Conservation (phyloP, 805 yeast genomes). For the Brettanomyces sp. region DNA sequence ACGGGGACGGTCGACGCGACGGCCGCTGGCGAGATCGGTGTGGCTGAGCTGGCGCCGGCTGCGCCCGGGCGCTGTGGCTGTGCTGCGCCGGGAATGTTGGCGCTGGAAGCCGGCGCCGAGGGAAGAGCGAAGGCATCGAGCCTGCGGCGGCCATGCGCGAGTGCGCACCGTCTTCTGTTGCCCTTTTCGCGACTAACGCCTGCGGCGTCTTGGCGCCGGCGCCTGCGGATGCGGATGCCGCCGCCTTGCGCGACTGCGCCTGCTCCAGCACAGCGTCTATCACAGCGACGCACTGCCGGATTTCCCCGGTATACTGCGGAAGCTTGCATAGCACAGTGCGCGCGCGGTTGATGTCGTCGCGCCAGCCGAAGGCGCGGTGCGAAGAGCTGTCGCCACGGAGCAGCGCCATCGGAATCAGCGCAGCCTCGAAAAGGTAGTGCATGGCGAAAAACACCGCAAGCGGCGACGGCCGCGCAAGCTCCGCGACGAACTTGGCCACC, state of each 20-base stretch:
- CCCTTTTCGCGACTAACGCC: not conserved
- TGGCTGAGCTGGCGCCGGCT: too few species aligned
- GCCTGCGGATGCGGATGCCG: not conserved
- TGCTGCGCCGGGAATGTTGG: too few species aligned
- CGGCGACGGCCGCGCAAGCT: slow-evolving; percentile 24
- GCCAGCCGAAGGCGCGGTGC: slow-evolving; percentile 35
- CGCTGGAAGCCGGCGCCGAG: too few species aligned
- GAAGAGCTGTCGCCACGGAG: slow-evolving; percentile 41
- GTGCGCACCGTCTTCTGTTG: not conserved
- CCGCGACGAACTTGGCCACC: slow-evolving; percentile 28
- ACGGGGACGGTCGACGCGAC: not conserved
- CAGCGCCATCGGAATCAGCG: slow-evolving; percentile 47
- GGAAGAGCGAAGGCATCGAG: not conserved
- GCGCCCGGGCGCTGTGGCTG: too few species aligned
- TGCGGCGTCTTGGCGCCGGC: not conserved
- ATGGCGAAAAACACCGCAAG: slow-evolving; percentile 56
- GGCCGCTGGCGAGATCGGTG: too few species aligned
- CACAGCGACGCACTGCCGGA: not conserved
- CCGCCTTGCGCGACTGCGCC: not conserved
- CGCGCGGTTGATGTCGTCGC: slow-evolving; percentile 32
- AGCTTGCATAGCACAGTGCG: slow-evolving; percentile 13
- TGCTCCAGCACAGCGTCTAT: not conserved
- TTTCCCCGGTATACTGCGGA: not conserved
- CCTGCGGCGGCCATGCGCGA: not conserved
- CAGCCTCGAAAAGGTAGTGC: slow-evolving; percentile 55